phyloP scores from a whole-genome alignment of 495 filamentous ascomycete genomes.

The Penicillium soppii region DNA sequence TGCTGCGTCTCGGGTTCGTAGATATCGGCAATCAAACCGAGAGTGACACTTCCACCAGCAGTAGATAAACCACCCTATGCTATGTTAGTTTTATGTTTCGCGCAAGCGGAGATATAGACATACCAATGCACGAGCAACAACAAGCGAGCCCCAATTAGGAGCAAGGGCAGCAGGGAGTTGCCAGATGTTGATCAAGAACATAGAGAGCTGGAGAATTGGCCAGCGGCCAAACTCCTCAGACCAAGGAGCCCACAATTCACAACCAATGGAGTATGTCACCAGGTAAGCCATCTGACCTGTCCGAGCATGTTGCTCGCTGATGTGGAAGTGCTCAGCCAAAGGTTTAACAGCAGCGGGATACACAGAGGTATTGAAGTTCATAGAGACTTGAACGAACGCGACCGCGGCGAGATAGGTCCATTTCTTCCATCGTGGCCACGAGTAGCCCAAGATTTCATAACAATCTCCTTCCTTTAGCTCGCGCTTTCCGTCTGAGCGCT shows the following conservation, averaged over 20 bases:
- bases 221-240: slow-evolving; percentile 73
- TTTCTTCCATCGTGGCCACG: slow-evolving; percentile 65
- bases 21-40: slow-evolving; percentile 77
- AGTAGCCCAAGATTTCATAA: slow-evolving; percentile 63
- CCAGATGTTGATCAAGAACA: slow-evolving; percentile 72
- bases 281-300: slow-evolving; percentile 68
- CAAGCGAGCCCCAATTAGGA: slow-evolving; percentile 62
- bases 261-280: slow-evolving; percentile 72
- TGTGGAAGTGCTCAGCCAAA: slow-evolving; percentile 59
- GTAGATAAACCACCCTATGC: slow-evolving; percentile 48
- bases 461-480: slow-evolving; percentile 64
- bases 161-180: slow-evolving; percentile 67
- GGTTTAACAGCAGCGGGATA: slow-evolving; percentile 45
- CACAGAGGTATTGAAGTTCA: slow-evolving; percentile 63
- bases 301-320: slow-evolving; percentile 61
- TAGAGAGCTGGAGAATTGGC: slow-evolving; percentile 65
- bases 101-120: neutral
- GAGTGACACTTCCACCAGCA: slow-evolving; percentile 75
- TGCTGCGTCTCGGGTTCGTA: slow-evolving; percentile 67
- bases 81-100: slow-evolving; percentile 3
- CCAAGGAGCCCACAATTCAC: slow-evolving; percentile 81
- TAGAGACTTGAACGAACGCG: slow-evolving; percentile 72
- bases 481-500: slow-evolving; percentile 44
- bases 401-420: slow-evolving; percentile 71
- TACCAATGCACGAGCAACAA: slow-evolving; percentile 62